phyloP scores from a whole-genome alignment of 2,329 filamentous ascomycete species.

The Sclerotinia spermophila region DNA sequence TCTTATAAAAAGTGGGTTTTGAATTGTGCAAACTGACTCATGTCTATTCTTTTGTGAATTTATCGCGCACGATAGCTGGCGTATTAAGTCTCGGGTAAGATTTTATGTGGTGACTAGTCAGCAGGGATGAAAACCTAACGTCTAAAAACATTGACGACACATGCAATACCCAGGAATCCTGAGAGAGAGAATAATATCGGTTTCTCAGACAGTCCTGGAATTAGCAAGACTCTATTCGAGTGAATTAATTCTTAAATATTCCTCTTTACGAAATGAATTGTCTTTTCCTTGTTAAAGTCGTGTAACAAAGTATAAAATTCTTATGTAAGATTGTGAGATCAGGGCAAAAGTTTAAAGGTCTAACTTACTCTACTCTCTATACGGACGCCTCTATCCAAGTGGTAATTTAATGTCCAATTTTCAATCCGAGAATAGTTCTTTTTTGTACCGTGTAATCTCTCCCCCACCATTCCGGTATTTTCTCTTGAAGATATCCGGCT shows the following conservation, averaged over 20 bases:
- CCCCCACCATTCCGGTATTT: constrained; percentile 6
- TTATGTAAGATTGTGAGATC: constrained; percentile 10
- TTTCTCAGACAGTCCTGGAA: not conserved
- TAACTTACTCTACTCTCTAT: not conserved
- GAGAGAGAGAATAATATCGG: not conserved
- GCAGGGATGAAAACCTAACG: constrained; percentile 8
- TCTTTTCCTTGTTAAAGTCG: not conserved
- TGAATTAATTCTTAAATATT: not conserved
- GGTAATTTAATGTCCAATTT: not conserved
- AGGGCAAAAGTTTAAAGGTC: not conserved
- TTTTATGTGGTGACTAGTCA: not conserved
- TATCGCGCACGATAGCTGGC: not conserved
- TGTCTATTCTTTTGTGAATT: constrained; percentile 9
- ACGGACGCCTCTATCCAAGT: not conserved
- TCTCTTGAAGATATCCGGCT: not conserved
- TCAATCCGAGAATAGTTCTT: not conserved
- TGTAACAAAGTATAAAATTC: not conserved
- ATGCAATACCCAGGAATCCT: not conserved
- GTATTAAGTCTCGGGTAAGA: constrained; percentile 6
- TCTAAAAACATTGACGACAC: not conserved
- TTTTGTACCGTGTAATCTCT: too few relatives aligned
- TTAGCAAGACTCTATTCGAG: not conserved
- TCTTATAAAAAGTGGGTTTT: constrained; percentile 5
- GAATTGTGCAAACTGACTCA: constrained; percentile 10
- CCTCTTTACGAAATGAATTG: not conserved